Conservation (phyloP, 352 stramenopile genomes). For the Phytophthora brassicae region DNA sequence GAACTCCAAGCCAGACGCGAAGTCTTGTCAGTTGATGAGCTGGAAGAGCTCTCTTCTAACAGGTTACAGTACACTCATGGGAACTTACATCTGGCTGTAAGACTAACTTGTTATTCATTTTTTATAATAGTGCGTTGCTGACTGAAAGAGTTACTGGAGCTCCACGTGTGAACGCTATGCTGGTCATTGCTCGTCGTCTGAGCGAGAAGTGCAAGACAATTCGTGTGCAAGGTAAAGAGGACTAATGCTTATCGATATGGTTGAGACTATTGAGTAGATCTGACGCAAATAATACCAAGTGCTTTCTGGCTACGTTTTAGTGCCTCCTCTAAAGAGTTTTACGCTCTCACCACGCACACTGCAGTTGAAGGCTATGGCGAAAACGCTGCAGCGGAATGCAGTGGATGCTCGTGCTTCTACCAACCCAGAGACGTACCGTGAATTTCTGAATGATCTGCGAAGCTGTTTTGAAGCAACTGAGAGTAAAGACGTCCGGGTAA, state of each 20-base stretch:
- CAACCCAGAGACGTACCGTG: slow-evolving; percentile 24
- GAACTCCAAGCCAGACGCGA: slow-evolving; percentile 22
- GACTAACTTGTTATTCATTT: background rate
- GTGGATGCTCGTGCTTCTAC: slow-evolving; percentile 32
- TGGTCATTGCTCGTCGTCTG: slow-evolving; percentile 38
- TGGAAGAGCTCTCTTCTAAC: slow-evolving; percentile 11
- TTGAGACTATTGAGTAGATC: background rate
- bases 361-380: slow-evolving; percentile 37
- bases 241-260: background rate
- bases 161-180: slow-evolving; percentile 25
- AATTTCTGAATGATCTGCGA: slow-evolving; percentile 32
- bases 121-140: slow-evolving; percentile 31
- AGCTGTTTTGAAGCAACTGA: slow-evolving; percentile 20
- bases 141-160: slow-evolving; percentile 21
- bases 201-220: slow-evolving; percentile 31
- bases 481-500: slow-evolving; percentile 32
- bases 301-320: slow-evolving; percentile 26
- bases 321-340: slow-evolving; percentile 42
- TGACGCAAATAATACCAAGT: slow-evolving; percentile 21
- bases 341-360: slow-evolving; percentile 39
- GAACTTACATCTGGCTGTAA: too few species aligned
- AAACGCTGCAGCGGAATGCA: slow-evolving; percentile 44
- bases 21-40: slow-evolving; percentile 2
- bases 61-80: slow-evolving; percentile 3
- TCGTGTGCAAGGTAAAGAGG: slow-evolving; percentile 43